Evolutionary conservation across 2,329 filamentous ascomycete genomes (phyloP).

Genomic region (Ilyonectria destructans): DNA sequence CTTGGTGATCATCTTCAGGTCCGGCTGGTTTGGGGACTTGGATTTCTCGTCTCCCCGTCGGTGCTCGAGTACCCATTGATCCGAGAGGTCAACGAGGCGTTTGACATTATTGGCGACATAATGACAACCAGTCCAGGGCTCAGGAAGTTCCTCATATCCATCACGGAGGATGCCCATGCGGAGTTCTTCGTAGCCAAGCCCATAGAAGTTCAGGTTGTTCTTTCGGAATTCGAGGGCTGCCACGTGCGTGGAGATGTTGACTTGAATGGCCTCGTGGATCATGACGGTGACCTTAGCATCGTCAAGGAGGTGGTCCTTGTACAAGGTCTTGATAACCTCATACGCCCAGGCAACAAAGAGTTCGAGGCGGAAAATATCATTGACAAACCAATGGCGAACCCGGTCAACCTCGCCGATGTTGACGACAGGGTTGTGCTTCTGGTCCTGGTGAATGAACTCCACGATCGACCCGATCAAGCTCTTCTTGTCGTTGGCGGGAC

Average conservation of each 20-base stretch:
- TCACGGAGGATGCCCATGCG: conserved; percentile 75
- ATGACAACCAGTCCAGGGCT: conserved; percentile 88
- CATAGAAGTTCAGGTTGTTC: conserved; percentile 80
- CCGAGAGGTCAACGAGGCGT: conserved; percentile 72
- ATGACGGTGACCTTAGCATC: conserved; percentile 69
- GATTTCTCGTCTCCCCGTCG: conserved; percentile 53
- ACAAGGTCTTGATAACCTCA: conserved; percentile 82
- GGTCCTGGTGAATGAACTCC: conserved; percentile 82
- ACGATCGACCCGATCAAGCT: conserved; percentile 83
- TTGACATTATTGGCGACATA: conserved; percentile 75
- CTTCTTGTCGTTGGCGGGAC: conserved; percentile 74
- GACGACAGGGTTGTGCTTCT: conserved; percentile 78
- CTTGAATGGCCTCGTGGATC: conserved; percentile 77
- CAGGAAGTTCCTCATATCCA: conserved; percentile 79
- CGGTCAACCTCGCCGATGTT: conserved; percentile 82
- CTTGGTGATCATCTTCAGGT: conserved; percentile 60
- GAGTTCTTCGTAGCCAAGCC: conserved; percentile 78
- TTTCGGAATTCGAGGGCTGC: conserved; percentile 81
- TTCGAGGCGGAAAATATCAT: conserved; percentile 81
- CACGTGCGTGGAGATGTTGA: conserved; percentile 72
- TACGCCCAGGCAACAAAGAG: conserved; percentile 86
- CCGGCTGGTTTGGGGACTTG: conserved; percentile 55
- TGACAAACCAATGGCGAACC: conserved; percentile 89
- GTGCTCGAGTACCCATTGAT: conserved; percentile 69
- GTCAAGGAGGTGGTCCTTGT: conserved; percentile 74